A percentile compares a stretch with the other conserved stretches of the same genome.
phyloP scores from a whole-genome alignment of 2,329 filamentous ascomycete genomes.

The Bipolaris sorokiniana region DNA sequence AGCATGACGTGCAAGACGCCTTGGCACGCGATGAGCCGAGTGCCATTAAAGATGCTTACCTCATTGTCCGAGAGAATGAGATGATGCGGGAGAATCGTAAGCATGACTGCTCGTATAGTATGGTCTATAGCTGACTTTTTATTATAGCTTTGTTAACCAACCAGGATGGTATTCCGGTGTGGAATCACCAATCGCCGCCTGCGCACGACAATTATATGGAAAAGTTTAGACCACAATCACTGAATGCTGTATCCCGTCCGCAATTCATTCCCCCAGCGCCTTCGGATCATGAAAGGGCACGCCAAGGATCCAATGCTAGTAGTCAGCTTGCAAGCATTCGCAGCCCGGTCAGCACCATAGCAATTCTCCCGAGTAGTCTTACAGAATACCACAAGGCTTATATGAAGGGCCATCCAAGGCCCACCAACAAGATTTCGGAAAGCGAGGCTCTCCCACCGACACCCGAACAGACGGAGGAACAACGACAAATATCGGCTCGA shows the following conservation, averaged over 20 bases:
- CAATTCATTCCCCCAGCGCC: conserved; percentile 36
- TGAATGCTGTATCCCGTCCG: conserved; percentile 42
- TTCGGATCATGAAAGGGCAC: conserved; percentile 49
- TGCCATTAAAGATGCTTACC: conserved; percentile 97
- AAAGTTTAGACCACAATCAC: conserved; percentile 42
- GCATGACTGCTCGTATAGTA: conserved; percentile 48
- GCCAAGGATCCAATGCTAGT: conserved; percentile 54
- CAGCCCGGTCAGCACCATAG: conserved; percentile 74
- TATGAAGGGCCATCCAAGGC: conserved; percentile 70
- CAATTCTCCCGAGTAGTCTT: conserved; percentile 87
- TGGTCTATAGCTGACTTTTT: conserved; percentile 21
- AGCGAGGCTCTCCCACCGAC: conserved; percentile 48
- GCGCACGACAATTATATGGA: conserved; percentile 52
- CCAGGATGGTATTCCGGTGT: conserved; percentile 56
- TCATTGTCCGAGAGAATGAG: conserved; percentile 97
- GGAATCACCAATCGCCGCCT: conserved; percentile 63
- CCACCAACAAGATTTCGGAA: conserved; percentile 29
- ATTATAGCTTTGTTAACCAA: conserved; percentile 60
- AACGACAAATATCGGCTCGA: conserved; percentile 80
- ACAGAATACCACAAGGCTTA: conserved; percentile 90
- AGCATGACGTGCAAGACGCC: conserved; percentile 92
- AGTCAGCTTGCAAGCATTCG: conserved; percentile 49
- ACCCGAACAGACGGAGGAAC: conserved; percentile 54
- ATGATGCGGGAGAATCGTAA: conserved; percentile 93
- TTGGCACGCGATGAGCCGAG: conserved; percentile 91